These are phyloP conservation scores for Helicocarpus griseus DNA, from an alignment of 2,329 filamentous ascomycete species.

Conservation along the genomic window DNA sequence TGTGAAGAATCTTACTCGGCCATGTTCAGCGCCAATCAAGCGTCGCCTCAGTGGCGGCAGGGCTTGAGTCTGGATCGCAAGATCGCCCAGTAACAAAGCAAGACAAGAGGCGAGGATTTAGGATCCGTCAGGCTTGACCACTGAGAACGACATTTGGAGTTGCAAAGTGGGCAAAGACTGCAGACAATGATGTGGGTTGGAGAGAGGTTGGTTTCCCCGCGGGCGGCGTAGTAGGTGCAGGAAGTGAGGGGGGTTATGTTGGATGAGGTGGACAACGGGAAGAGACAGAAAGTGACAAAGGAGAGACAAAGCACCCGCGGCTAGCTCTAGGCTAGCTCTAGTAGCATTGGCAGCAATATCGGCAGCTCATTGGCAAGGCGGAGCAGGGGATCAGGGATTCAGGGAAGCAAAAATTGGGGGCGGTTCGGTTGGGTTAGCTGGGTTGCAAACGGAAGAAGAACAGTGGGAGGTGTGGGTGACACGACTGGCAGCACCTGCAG, in stretches of 20 bases:
- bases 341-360: not conserved
- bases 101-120: not conserved
- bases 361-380: slow-evolving; percentile 3
- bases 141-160: not conserved
- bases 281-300: slow-evolving; percentile 4
- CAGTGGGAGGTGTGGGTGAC: too few species aligned
- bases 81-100: slow-evolving; percentile 3
- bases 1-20: slow-evolving; percentile 9
- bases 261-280: slow-evolving; percentile 5
- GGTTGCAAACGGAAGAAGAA: not conserved
- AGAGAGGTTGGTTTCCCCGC: not conserved
- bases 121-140: slow-evolving; percentile 1
- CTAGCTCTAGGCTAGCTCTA: too few species aligned
- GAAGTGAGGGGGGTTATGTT: too few species aligned
- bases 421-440: not conserved
- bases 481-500: not conserved
- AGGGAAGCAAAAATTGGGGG: not conserved
- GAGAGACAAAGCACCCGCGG: not conserved
- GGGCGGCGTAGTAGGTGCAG: slow-evolving; percentile 1
- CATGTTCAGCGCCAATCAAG: slow-evolving; percentile 5
- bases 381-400: not conserved
- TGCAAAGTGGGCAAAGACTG: not conserved
- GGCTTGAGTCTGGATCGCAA: not conserved
- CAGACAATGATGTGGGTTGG: not conserved
- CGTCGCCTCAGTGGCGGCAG: not conserved